Conservation (phyloP, 768 basidiomycete genomes). For the Megacollybia marginata region DNA sequence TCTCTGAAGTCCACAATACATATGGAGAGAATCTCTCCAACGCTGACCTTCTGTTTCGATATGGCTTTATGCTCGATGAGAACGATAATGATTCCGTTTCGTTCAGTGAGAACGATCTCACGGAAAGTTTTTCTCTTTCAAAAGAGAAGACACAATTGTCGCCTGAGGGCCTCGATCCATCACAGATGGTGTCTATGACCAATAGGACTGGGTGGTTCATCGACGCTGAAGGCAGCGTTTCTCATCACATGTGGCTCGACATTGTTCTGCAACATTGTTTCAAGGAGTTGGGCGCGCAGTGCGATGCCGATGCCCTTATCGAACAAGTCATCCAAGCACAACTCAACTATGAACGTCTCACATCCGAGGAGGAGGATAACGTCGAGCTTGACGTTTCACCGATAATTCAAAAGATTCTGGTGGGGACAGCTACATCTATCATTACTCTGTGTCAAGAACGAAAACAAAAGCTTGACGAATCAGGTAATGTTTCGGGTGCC, state of each 20-base stretch:
- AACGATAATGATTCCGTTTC: constrained; percentile 60
- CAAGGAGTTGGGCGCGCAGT: not conserved
- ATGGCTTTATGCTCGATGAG: constrained; percentile 66
- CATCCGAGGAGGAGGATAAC: not conserved
- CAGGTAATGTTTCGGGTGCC: not conserved
- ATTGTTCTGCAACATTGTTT: not conserved
- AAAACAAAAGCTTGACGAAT: not conserved
- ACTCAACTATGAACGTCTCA: not conserved
- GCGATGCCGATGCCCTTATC: not conserved
- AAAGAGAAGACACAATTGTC: no score
- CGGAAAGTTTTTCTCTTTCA: no score
- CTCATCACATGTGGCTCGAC: constrained; percentile 1
- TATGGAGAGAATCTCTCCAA: constrained; percentile 62
- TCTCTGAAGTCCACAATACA: constrained; percentile 65
- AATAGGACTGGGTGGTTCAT: constrained; percentile 5
- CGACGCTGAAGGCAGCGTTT: constrained; percentile 3
- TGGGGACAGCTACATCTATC: not conserved
- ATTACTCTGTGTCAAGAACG: not conserved
- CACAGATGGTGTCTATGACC: no score
- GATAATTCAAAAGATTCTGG: not conserved
- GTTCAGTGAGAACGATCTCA: constrained; percentile 26
- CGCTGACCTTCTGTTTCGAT: constrained; percentile 58
- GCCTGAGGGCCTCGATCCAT: no score
- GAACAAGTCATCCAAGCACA: not conserved
- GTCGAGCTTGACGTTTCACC: not conserved